Percentiles rank a stretch among this genome's conserved stretches.
These are phyloP conservation scores for Pyrenophora tritici-repentis DNA, from an alignment of 2,329 filamentous ascomycete species.

Conservation along the genomic window DNA sequence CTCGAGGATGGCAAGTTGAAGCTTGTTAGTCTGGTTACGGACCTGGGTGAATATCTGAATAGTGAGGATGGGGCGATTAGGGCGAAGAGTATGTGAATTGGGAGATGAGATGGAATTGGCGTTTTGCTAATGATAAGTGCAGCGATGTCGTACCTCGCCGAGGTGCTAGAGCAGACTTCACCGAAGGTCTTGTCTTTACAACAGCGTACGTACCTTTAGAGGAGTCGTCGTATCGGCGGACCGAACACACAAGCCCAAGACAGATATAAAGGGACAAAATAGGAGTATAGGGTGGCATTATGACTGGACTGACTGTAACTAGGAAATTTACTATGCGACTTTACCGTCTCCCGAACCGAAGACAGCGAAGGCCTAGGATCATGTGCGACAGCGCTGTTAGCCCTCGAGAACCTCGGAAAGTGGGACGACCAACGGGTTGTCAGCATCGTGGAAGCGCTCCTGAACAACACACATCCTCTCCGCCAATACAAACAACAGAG, in stretches of 20 bases:
- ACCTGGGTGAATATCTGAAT: slow-evolving; percentile 69
- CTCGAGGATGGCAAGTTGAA: slow-evolving; percentile 64
- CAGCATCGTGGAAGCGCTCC: slow-evolving; percentile 57
- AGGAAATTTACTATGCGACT: slow-evolving; percentile 64
- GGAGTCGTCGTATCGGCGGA: too few species aligned
- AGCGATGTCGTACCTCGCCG: slow-evolving; percentile 57
- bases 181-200: slow-evolving; percentile 63
- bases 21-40: slow-evolving; percentile 66
- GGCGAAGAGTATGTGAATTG: slow-evolving; percentile 56
- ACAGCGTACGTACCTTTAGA: slow-evolving; percentile 52
- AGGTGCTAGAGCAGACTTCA: slow-evolving; percentile 57
- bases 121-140: slow-evolving; percentile 16
- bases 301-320: slow-evolving; percentile 11
- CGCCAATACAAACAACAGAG: slow-evolving; percentile 66
- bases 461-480: slow-evolving; percentile 61
- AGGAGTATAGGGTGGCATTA: not conserved
- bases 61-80: slow-evolving; percentile 65
- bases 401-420: slow-evolving; percentile 63
- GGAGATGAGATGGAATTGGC: slow-evolving; percentile 14
- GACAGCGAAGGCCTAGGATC: slow-evolving; percentile 59
- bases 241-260: too few species aligned
- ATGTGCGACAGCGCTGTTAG: slow-evolving; percentile 62
- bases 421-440: slow-evolving; percentile 63
- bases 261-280: not conserved
- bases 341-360: slow-evolving; percentile 67